Evolutionary conservation across 352 stramenopile genomes (phyloP).

Genomic region (Phytophthora melonis): DNA sequence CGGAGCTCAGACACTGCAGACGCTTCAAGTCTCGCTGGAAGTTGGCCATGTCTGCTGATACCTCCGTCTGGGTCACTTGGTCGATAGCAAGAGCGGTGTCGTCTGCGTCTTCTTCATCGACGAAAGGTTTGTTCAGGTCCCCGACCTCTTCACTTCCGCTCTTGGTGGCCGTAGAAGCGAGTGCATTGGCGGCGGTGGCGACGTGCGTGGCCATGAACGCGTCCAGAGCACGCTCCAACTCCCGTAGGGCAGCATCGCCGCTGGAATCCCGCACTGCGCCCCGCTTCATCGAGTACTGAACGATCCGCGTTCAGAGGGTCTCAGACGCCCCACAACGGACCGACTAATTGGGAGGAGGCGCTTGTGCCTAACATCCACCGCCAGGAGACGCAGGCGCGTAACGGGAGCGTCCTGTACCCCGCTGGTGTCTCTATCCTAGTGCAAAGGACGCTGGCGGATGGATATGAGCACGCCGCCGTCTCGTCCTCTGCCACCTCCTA

Average conservation of each 20-base stretch:
- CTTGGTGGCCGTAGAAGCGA: conserved; percentile 10
- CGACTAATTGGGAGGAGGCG: conserved; percentile 38
- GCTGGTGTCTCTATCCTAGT: neutral
- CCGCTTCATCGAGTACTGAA: conserved; percentile 22
- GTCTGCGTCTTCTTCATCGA: conserved; percentile 10
- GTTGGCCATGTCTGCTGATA: neutral
- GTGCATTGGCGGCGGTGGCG: conserved; percentile 23
- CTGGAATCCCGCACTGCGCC: conserved; percentile 21
- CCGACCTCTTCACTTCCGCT: conserved; percentile 8
- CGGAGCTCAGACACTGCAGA: conserved; percentile 42
- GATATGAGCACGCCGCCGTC: conserved; percentile 28
- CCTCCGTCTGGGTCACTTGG: neutral
- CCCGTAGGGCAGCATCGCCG: conserved; percentile 34
- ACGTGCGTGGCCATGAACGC: conserved; percentile 62
- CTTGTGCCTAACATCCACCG: conserved; percentile 1
- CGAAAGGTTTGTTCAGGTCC: neutral
- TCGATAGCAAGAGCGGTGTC: neutral
- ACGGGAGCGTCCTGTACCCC: conserved; percentile 12
- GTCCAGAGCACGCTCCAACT: conserved; percentile 70
- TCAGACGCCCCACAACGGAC: conserved; percentile 1
- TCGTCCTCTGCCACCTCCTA: conserved; percentile 20
- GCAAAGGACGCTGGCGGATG: conserved; percentile 3
- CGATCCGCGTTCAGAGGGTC: conserved; percentile 1
- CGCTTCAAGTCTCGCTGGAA: conserved; percentile 40
- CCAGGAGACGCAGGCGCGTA: conserved; percentile 12